Base-by-base conservation (phyloP, 116 monocot species). In the Phalaenopsis hybrid region DNA sequence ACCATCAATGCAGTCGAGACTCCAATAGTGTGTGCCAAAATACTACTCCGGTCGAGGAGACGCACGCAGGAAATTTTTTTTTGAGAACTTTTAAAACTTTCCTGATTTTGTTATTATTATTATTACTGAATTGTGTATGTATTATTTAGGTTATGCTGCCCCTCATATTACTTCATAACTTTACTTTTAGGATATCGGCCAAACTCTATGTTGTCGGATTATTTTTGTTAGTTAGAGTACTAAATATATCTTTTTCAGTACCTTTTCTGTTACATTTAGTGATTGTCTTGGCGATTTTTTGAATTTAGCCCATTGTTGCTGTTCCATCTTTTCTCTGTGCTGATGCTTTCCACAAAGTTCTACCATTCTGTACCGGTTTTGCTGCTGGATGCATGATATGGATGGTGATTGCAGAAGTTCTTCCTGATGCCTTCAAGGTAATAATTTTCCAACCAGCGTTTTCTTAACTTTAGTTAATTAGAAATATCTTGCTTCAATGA, bases 341-440 rank as follows among this genome's bases (percentile, higher is more conserved):
- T 67, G 98, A 95, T 87, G 81, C 98, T 59, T 98, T 98, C 57
- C 86, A 95, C 82, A 98, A 95, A 84, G 86, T 95, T 63, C 89
- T 98, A 34, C 98, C 98, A 48, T 95, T 95, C 67, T 98, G 95
- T 86, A 95, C 98, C 20, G 98, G 98, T 41, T 98, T 98, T 87
- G 98, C 98, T 79, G 98, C 98, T 83, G 98, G 98, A 31, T 98
- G 98, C 81, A 98, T 98, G 98, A 92, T 98, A 57, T 98, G 98
- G 98, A 98, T 98, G 90, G 98, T 98, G 9, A 89, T 98, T 79
- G 95, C 95, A 52, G 98, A 98, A 82, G 98, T 98, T 82, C 93
- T 98, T 23, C 98, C 98, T 72, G 98, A 98, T 90, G 93, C 98
- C 81, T 98, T 98, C 80, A 98, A 98, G 95, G 98, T 95, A 88